Evolutionary conservation across 768 basidiomycete genomes (phyloP).

Genomic region (Tylopilus sp.): DNA sequence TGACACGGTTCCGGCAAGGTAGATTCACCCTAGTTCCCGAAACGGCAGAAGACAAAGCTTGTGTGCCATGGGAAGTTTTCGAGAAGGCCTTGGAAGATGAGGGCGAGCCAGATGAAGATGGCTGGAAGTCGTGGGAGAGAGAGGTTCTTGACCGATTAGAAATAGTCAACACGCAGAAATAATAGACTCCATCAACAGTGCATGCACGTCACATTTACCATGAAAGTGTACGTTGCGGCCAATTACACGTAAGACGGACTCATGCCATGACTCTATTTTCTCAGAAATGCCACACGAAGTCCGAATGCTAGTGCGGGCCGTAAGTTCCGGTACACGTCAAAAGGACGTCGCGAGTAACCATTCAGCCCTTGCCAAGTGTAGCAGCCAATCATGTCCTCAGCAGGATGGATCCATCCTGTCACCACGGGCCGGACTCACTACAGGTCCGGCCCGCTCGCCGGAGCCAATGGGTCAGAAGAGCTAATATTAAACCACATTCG

Average conservation of each 20-base stretch:
- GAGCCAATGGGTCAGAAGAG: neutral
- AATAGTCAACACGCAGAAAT: conserved; percentile 40
- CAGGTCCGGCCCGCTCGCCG: conserved; percentile 7
- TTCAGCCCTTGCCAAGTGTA: too few species aligned
- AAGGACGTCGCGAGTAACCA: too few species aligned
- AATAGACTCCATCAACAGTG: conserved; percentile 2
- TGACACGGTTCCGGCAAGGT: conserved; percentile 88
- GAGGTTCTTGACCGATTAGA: conserved; percentile 68
- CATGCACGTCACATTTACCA: neutral
- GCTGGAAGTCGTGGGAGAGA: conserved; percentile 79
- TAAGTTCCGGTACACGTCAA: neutral
- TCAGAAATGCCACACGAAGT: neutral
- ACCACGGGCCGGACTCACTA: conserved; percentile 5
- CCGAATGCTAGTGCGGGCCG: conserved; percentile 4
- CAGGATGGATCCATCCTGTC: too few species aligned
- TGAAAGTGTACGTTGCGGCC: neutral
- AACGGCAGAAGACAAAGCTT: conserved; percentile 53
- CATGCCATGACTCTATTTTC: neutral
- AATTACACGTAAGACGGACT: neutral
- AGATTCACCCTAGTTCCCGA: conserved; percentile 57
- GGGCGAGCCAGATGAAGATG: conserved; percentile 62
- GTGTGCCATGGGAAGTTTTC: conserved; percentile 75
- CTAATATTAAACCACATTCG: neutral
- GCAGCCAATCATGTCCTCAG: too few species aligned
- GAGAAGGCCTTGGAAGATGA: conserved; percentile 50